Evolutionary conservation across 352 stramenopile genomes (phyloP).

Genomic region (Pythium dissotocum): DNA sequence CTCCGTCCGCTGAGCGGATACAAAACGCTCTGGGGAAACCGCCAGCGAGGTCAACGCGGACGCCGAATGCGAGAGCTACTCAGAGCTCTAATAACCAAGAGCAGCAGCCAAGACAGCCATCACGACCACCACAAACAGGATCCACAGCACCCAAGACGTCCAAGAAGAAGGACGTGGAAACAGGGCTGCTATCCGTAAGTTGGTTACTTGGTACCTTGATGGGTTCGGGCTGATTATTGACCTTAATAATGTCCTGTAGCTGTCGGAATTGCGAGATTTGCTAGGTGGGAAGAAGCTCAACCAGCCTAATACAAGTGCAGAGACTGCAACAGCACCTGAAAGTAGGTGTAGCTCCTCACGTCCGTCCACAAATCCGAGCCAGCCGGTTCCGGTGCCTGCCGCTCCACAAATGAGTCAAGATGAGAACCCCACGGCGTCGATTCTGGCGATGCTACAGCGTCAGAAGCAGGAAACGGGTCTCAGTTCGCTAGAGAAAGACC

Average conservation of each 20-base stretch:
- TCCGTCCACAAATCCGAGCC: conserved; percentile 12
- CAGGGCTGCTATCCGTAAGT: conserved; percentile 47
- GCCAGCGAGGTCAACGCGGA: not conserved
- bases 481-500: conserved; percentile 35
- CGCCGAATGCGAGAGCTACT: not conserved
- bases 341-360: not conserved
- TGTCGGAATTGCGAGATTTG: conserved; percentile 50
- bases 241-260: conserved; percentile 20
- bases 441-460: conserved; percentile 28
- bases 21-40: conserved; percentile 17
- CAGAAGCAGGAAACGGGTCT: conserved; percentile 19
- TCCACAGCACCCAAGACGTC: not conserved
- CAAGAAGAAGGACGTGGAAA: conserved; percentile 27
- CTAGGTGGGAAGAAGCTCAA: conserved; percentile 36
- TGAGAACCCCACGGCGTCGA: conserved; percentile 23
- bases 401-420: not conserved
- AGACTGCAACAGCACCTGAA: conserved; percentile 1
- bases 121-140: not conserved
- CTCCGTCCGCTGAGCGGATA: conserved; percentile 29
- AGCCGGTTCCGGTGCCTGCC: not conserved
- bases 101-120: not conserved
- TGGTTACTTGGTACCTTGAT: not conserved
- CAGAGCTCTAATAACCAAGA: conserved; percentile 18
- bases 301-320: conserved; percentile 1
- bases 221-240: conserved; percentile 15